A percentile compares a stretch with the other conserved stretches of the same genome.
Evolutionary conservation across 164 flowering plant species (phyloP).

Genomic region (Vitis rupestris): DNA sequence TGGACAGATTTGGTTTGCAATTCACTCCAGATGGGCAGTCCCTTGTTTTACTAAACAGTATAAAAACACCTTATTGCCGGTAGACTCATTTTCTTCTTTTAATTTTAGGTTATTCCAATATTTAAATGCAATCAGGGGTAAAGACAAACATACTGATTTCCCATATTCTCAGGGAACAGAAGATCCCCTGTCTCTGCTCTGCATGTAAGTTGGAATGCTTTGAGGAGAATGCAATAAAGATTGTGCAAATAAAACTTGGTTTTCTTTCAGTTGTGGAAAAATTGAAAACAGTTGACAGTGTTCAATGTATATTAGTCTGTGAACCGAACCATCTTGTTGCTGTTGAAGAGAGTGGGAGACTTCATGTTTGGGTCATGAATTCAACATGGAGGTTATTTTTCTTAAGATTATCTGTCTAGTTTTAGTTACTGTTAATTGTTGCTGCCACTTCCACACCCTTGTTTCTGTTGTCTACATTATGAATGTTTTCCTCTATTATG

Average conservation of each 20-base stretch:
- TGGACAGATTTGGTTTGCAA: constrained; percentile 59
- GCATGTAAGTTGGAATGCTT: constrained; percentile 47
- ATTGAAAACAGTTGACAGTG: constrained; percentile 38
- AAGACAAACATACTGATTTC: constrained; percentile 7
- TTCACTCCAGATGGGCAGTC: constrained; percentile 70
- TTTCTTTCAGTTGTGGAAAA: constrained; percentile 56
- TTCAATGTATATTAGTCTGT: constrained; percentile 73
- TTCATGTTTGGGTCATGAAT: constrained; percentile 86
- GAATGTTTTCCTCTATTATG: no score
- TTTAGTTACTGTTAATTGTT: neutral
- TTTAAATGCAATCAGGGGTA: neutral
- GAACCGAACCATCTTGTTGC: constrained; percentile 68
- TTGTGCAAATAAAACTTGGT: constrained; percentile 68
- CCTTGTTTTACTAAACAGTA: constrained; percentile 59
- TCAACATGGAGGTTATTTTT: constrained; percentile 73
- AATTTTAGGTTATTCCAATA: neutral
- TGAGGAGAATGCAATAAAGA: constrained; percentile 62
- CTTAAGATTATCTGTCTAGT: neutral
- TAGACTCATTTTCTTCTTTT: constrained; percentile 19
- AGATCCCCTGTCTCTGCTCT: constrained; percentile 58
- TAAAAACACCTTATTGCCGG: constrained; percentile 88
- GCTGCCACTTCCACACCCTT: no score
- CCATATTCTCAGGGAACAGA: constrained; percentile 52
- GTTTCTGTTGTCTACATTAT: no score
- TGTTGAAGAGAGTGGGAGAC: constrained; percentile 65